These are phyloP conservation scores for Quercus lobata DNA, from an alignment of 331 rosid species.

Conservation along the genomic window DNA sequence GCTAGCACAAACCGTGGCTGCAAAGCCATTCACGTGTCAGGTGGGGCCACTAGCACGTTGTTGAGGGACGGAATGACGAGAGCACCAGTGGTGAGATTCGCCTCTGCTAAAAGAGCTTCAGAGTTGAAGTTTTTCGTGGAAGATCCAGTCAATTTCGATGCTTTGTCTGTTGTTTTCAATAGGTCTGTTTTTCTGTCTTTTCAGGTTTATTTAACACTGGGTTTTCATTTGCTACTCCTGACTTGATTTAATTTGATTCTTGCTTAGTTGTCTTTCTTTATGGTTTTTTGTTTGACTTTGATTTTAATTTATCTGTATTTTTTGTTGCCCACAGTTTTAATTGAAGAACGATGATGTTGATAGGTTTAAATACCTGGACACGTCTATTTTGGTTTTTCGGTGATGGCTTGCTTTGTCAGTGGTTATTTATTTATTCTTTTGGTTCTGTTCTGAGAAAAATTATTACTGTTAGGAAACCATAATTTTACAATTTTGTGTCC, in stretches of 20 bases:
- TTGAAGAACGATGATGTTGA: not conserved
- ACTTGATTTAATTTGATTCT: not conserved
- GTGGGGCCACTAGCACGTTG: conserved; percentile 65
- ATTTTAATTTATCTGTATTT: not conserved
- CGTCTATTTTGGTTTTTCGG: not conserved
- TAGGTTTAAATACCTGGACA: not conserved
- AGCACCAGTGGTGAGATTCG: conserved; percentile 81
- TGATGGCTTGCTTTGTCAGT: not conserved
- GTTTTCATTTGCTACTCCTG: not conserved
- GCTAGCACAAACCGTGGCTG: conserved; percentile 87
- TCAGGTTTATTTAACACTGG: not conserved
- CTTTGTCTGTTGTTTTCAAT: conserved; percentile 62
- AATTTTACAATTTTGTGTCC: not conserved
- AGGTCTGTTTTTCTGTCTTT: conserved; percentile 26
- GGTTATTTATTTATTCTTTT: not conserved
- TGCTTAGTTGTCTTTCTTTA: not conserved
- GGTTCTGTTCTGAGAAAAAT: not conserved
- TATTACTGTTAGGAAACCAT: not conserved
- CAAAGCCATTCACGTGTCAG: conserved; percentile 60
- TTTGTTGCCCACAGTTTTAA: not conserved
- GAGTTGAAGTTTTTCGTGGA: conserved; percentile 74
- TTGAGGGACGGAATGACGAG: conserved; percentile 76
- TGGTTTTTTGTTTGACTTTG: conserved; percentile 3
- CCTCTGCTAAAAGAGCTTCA: conserved; percentile 65
- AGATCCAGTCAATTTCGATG: conserved; percentile 64